Evolutionary conservation across 306 rosid genomes (phyloP).

Genomic region (Erythrophleum fordii): DNA sequence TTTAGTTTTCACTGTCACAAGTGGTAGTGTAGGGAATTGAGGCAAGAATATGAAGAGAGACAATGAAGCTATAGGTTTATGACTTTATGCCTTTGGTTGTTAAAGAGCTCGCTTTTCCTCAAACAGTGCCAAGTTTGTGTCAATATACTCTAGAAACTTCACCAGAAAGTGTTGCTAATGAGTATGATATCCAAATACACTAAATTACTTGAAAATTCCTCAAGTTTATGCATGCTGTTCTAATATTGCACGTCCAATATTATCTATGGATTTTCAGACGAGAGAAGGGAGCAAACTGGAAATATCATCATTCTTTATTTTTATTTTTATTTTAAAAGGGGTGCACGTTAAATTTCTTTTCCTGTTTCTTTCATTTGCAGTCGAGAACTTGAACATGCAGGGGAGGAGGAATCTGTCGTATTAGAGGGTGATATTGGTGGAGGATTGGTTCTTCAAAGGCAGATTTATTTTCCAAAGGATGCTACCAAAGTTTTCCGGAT

Average conservation of each 20-base stretch:
- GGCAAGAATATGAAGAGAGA: background rate
- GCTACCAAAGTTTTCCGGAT: constrained; percentile 53
- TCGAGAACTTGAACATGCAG: constrained; percentile 66
- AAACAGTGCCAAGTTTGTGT: too few relatives aligned
- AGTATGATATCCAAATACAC: background rate
- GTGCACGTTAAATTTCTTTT: constrained; percentile 21
- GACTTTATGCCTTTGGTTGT: too few relatives aligned
- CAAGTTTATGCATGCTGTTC: background rate
- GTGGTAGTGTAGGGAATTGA: background rate
- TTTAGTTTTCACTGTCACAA: background rate
- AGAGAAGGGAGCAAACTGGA: background rate
- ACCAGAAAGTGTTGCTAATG: background rate
- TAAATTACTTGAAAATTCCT: background rate
- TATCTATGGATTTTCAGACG: background rate
- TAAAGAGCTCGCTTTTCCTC: too few relatives aligned
- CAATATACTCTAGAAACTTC: background rate
- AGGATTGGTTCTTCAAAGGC: constrained; percentile 76
- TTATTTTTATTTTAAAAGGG: too few relatives aligned
- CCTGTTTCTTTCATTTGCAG: constrained; percentile 47
- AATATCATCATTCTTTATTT: background rate
- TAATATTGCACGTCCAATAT: background rate
- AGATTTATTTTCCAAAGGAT: constrained; percentile 62
- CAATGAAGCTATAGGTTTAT: background rate
- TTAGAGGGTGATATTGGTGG: constrained; percentile 93
- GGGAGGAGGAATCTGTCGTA: constrained; percentile 69